phyloP scores from a whole-genome alignment of 805 yeast species.

The Ogataea paradorogensis region DNA sequence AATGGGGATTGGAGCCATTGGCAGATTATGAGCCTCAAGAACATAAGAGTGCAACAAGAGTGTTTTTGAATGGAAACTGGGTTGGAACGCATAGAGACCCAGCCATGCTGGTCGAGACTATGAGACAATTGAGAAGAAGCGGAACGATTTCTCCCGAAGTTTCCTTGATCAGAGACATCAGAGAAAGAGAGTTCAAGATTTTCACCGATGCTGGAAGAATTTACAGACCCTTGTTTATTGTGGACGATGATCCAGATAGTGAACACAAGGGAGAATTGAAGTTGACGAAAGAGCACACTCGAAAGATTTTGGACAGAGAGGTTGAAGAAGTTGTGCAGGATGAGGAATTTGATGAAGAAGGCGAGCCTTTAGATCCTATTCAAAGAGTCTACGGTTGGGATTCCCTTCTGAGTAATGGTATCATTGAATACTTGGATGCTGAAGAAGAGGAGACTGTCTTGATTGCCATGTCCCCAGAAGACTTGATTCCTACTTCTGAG shows the following conservation, averaged over 20 bases:
- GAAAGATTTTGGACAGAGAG: slow-evolving; percentile 59
- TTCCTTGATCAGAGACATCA: slow-evolving; percentile 91
- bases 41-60: slow-evolving; percentile 86
- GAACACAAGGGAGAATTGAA: slow-evolving; percentile 73
- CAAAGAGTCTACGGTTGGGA: slow-evolving; percentile 70
- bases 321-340: slow-evolving; percentile 56
- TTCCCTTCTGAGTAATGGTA: slow-evolving; percentile 75
- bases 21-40: slow-evolving; percentile 94
- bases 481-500: slow-evolving; percentile 59
- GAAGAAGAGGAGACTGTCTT: slow-evolving; percentile 98
- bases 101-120: slow-evolving; percentile 83
- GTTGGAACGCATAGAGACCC: slow-evolving; percentile 98
- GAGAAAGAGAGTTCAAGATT: slow-evolving; percentile 93
- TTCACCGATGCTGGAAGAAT: slow-evolving; percentile 99
- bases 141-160: slow-evolving; percentile 97
- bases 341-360: slow-evolving; percentile 41
- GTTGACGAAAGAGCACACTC: slow-evolving; percentile 80
- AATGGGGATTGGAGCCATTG: slow-evolving; percentile 99
- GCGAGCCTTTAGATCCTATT: slow-evolving; percentile 44
- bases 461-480: slow-evolving; percentile 99
- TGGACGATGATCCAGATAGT: slow-evolving; percentile 75
- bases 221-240: slow-evolving; percentile 92
- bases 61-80: slow-evolving; percentile 99
- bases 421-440: slow-evolving; percentile 96
- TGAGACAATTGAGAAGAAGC: slow-evolving; percentile 86